A percentile compares a stretch with the other conserved stretches of the same genome.
Conservation (phyloP, 371 early-diverging fungal genomes). For the Lichtheimia hyalospora region DNA sequence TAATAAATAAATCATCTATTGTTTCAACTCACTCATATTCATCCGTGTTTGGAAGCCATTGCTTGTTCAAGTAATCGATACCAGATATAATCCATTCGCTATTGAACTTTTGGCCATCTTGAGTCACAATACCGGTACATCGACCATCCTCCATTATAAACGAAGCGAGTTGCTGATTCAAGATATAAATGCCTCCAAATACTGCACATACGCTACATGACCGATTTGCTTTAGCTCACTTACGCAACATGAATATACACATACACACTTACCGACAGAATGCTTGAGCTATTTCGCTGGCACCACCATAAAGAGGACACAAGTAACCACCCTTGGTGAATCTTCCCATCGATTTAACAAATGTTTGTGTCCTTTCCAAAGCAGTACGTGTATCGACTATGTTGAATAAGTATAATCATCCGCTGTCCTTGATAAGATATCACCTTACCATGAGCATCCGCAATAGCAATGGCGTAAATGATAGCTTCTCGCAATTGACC, state of each 20-base stretch:
- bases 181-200: constrained; percentile 86
- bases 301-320: constrained; percentile 86
- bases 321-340: constrained; percentile 86
- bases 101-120: constrained; percentile 46
- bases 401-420: not conserved
- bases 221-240: not conserved
- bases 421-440: not conserved
- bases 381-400: constrained; percentile 52
- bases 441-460: constrained; percentile 38
- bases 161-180: constrained; percentile 50
- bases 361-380: constrained; percentile 61
- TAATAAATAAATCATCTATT: not conserved
- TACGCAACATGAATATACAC: too few relatives aligned
- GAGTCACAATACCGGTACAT: constrained; percentile 45
- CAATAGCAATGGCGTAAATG: constrained; percentile 72
- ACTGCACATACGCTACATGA: constrained; percentile 77
- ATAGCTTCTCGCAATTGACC: constrained; percentile 69
- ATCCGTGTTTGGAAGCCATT: constrained; percentile 31
- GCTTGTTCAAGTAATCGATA: constrained; percentile 49
- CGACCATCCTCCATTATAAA: constrained; percentile 34
- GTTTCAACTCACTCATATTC: constrained; percentile 20
- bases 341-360: constrained; percentile 83
- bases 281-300: constrained; percentile 88
- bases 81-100: constrained; percentile 50
- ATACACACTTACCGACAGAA: constrained; percentile 73